A percentile compares a stretch with the other conserved stretches of the same genome.
phyloP scores from a whole-genome alignment of 2,329 filamentous ascomycete genomes.

The Niveomyces coronatus region DNA sequence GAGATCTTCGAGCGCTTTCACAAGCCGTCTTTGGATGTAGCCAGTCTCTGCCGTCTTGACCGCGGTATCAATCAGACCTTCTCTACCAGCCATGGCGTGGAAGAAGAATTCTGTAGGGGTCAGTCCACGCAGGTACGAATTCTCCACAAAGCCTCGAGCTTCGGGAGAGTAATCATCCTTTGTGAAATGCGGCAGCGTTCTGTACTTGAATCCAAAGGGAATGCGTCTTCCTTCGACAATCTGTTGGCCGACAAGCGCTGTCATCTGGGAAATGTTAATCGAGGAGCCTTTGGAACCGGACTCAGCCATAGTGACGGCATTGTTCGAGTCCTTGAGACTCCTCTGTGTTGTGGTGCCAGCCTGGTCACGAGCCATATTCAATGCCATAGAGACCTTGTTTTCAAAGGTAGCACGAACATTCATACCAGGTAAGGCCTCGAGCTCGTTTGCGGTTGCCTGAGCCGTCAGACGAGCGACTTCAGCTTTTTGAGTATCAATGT shows the following conservation, averaged over 20 bases:
- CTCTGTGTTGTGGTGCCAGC: conserved; percentile 88
- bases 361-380: conserved; percentile 93
- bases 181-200: conserved; percentile 92
- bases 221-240: conserved; percentile 98
- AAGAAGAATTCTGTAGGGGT: conserved; percentile 98
- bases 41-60: conserved; percentile 99
- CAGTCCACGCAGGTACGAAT: conserved; percentile 91
- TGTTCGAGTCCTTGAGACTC: conserved; percentile 91
- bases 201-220: conserved; percentile 97
- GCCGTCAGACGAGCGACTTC: conserved; percentile 68
- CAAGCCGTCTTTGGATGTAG: conserved; percentile 96
- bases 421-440: conserved; percentile 96
- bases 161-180: conserved; percentile 99
- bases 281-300: conserved; percentile 98
- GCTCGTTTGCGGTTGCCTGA: conserved; percentile 70
- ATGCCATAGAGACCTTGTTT: conserved; percentile 85
- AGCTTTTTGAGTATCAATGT: conserved; percentile 71
- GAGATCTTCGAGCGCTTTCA: conserved; percentile 95
- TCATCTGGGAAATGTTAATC: conserved; percentile 99
- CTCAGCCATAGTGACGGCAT: conserved; percentile 89
- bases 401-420: conserved; percentile 98
- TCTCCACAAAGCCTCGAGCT: conserved; percentile 95
- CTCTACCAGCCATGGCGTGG: conserved; percentile 99
- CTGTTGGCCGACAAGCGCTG: conserved; percentile 92
- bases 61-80: conserved; percentile 98